phyloP scores from a whole-genome alignment of 2,329 filamentous ascomycete species.

The Thelonectria blattea region DNA sequence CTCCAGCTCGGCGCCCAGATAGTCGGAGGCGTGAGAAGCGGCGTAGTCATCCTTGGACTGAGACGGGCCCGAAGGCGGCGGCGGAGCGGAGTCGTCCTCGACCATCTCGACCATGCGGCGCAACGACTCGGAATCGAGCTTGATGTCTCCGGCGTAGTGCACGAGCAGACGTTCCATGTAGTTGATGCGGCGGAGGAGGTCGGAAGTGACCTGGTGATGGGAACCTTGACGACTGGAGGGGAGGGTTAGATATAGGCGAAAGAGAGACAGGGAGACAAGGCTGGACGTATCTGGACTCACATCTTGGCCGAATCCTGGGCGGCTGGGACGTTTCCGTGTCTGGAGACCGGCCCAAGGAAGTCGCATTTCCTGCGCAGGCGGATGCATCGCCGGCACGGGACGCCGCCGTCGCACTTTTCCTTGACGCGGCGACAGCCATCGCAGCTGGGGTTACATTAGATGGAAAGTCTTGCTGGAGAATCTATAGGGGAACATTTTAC shows the following conservation, averaged over 20 bases:
- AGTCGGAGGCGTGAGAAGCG: slow-evolving; percentile 32
- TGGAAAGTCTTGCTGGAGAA: too few relatives aligned
- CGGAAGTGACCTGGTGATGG: slow-evolving; percentile 10
- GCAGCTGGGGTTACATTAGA: too few relatives aligned
- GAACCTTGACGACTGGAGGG: slow-evolving; percentile 24
- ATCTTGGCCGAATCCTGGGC: slow-evolving; percentile 27
- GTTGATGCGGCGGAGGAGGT: slow-evolving; percentile 33
- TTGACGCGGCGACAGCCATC: slow-evolving; percentile 60
- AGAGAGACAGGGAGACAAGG: not conserved
- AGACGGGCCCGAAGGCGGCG: slow-evolving; percentile 13
- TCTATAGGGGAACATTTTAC: not conserved
- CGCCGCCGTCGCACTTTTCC: slow-evolving; percentile 62
- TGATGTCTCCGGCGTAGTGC: slow-evolving; percentile 52
- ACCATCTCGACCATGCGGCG: slow-evolving; percentile 50
- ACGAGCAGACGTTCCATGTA: slow-evolving; percentile 53
- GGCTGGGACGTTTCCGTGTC: slow-evolving; percentile 37
- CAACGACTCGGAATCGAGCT: slow-evolving; percentile 39
- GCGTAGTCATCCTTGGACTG: slow-evolving; percentile 27
- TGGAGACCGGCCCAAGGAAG: slow-evolving; percentile 40
- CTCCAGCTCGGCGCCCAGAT: slow-evolving; percentile 42
- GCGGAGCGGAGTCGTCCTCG: slow-evolving; percentile 36
- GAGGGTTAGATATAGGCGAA: slow-evolving; percentile 2
- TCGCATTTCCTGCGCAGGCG: slow-evolving; percentile 43
- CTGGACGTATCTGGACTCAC: too few relatives aligned
- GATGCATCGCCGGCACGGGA: slow-evolving; percentile 61